Conservation (phyloP, 225 moss, liverwort and hornwort genomes). For the Bryoerythrophyllum caledonicum region DNA sequence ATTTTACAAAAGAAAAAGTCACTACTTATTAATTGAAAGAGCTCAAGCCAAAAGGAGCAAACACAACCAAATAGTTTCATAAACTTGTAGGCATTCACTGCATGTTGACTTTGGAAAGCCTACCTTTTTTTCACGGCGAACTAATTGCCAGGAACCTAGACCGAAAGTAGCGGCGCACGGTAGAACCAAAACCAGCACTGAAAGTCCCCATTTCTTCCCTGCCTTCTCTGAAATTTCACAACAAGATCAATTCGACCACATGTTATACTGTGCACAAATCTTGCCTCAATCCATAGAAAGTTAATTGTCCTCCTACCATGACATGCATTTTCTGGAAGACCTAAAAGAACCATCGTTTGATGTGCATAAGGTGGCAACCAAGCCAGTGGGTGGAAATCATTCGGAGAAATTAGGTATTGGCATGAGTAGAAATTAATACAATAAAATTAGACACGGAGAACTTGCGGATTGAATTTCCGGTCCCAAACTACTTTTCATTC, state of each 20-base stretch:
- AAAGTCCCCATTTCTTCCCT: constrained; percentile 71
- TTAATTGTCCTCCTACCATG: too few relatives aligned
- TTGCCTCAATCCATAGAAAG: background rate
- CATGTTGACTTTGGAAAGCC: background rate
- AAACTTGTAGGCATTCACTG: background rate
- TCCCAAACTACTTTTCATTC: too few relatives aligned
- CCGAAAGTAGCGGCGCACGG: constrained; percentile 91
- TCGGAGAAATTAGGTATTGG: too few relatives aligned
- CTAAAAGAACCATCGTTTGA: too few relatives aligned
- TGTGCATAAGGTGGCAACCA: background rate
- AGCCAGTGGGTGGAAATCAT: background rate
- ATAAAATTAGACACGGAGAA: too few relatives aligned
- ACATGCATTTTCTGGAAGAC: too few relatives aligned
- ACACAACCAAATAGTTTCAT: background rate
- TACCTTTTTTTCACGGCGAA: constrained; percentile 88
- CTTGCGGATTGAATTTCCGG: too few relatives aligned
- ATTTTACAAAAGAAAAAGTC: background rate
- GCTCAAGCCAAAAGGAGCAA: background rate
- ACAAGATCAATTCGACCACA: background rate
- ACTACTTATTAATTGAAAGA: background rate
- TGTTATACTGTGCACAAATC: background rate
- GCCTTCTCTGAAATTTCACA: constrained; percentile 31
- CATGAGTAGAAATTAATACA: too few relatives aligned
- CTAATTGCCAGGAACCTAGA: constrained; percentile 89
- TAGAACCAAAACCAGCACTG: constrained; percentile 74